Base-by-base conservation (phyloP, 2,329 filamentous ascomycete species). In the Penicillium sp. region DNA sequence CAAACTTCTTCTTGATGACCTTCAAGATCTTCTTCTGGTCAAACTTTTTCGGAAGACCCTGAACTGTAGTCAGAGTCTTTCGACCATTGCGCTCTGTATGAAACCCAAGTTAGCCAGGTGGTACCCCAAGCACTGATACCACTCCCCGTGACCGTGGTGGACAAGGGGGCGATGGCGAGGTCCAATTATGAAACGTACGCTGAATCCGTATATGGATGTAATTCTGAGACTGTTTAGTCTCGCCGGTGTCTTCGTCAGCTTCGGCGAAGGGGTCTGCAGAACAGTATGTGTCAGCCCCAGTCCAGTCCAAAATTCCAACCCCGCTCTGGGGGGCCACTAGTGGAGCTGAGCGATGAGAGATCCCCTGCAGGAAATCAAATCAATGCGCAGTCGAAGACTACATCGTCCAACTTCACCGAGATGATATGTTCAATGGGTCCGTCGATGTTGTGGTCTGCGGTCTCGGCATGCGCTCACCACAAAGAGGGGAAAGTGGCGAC, bases 131-230 rank as follows among this genome's bases (percentile, higher is more conserved):
- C 7, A 26, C 20, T 18, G 26, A n/a, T n/a, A n/a, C n/a, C n/a
- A n/a, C n/a, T n/a, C n/a, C n/a, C n/a, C n/a, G n/a, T n/a, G n/a
- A n/a, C n/a, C n/a, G n/a, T n/a, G n/a, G n/a, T n/a, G n/a, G n/a
- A n/a, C n/a, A n/a, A 13, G 25, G 25, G 23, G 6, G 14, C 29
- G 14, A 21, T 25, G 18, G 27, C 13, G 15, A 32, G 11, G 32
- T 11, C n/a, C 7, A 21, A 15, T n/a, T 17, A 20, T 7, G 21
- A 21, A 36, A 83, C 86, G 67, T 83, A 97, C 91, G 93, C 72
- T 98, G 93, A 71, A 97, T 97, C 75, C 93, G 90, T 74, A 98
- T 97, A 77, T 97, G 93, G 72, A 97, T 95, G 73, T 96, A 95
- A 75, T 94, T 94, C 76, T 94, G 87, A 70, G 86, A 83, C 79